Conservation (phyloP, 2,329 filamentous ascomycete genomes). For the Graphiopsis chlorocephala region DNA sequence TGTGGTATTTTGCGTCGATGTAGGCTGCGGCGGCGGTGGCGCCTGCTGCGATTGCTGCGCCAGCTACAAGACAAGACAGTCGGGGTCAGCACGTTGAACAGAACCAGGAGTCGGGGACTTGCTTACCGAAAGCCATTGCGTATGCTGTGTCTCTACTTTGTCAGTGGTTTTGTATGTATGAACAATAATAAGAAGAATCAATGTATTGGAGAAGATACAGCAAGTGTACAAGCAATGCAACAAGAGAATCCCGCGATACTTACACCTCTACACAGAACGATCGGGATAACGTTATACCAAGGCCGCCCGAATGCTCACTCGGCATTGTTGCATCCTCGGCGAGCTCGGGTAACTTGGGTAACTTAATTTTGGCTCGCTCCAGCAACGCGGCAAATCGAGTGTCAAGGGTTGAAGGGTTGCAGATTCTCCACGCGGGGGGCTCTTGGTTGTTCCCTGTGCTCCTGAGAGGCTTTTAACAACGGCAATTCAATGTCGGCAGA, state of each 20-base stretch:
- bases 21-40: slow-evolving; percentile 44
- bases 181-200: not conserved
- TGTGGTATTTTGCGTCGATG: slow-evolving; percentile 66
- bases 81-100: not conserved
- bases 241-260: not conserved
- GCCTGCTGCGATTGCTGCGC: slow-evolving; percentile 15
- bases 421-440: not conserved
- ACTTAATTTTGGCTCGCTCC: not conserved
- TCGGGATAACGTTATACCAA: slow-evolving; percentile 1
- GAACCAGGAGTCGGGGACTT: not conserved
- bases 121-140: slow-evolving; percentile 13
- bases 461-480: not conserved
- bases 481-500: not conserved
- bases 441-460: not conserved
- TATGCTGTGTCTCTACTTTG: not conserved
- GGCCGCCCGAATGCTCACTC: slow-evolving; percentile 4
- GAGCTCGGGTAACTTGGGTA: not conserved
- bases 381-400: slow-evolving; percentile 1
- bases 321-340: slow-evolving; percentile 9
- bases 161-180: not conserved
- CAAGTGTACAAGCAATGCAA: not conserved
- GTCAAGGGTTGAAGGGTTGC: not conserved
- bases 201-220: not conserved
- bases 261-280: not conserved
- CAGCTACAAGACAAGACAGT: not conserved